A percentile compares a stretch with the other conserved stretches of the same genome.
phyloP scores from a whole-genome alignment of 2,329 filamentous ascomycete genomes.

The Diaporthe longicolla region DNA sequence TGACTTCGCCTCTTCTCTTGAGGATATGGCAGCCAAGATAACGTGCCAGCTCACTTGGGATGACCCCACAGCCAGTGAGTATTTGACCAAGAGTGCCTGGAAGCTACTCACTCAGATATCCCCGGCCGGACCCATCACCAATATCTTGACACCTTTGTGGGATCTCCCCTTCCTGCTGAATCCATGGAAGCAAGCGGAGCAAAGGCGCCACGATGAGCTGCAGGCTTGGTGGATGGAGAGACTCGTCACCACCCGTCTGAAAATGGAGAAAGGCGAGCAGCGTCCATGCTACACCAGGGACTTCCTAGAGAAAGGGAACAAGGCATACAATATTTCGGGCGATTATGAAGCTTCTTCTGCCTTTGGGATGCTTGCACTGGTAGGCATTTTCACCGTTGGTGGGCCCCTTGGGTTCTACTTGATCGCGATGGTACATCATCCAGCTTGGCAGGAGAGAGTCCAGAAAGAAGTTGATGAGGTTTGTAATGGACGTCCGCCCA shows the following conservation, averaged over 20 bases:
- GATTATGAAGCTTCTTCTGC: slow-evolving; percentile 10
- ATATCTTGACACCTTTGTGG: slow-evolving; percentile 8
- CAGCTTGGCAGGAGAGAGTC: slow-evolving; percentile 2
- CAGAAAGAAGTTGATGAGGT: slow-evolving; percentile 18
- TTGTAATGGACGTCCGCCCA: background rate
- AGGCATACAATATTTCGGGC: background rate
- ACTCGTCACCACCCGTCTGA: slow-evolving; percentile 7
- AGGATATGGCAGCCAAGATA: slow-evolving; percentile 10
- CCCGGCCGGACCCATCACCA: slow-evolving; percentile 16
- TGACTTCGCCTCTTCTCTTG: background rate
- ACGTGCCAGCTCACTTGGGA: slow-evolving; percentile 14
- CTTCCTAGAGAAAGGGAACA: background rate
- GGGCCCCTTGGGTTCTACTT: background rate
- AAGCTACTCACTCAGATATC: slow-evolving; percentile 4
- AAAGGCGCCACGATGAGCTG: background rate
- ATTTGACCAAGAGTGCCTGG: slow-evolving; percentile 12
- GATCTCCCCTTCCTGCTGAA: background rate
- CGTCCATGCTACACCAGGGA: background rate
- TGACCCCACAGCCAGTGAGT: background rate
- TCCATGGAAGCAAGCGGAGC: slow-evolving; percentile 4
- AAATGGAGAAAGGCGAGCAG: slow-evolving; percentile 14
- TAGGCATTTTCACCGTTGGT: slow-evolving; percentile 8
- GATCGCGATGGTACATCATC: slow-evolving; percentile 17
- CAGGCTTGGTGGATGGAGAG: slow-evolving; percentile 17
- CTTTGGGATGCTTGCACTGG: background rate